A percentile compares a stretch with the other conserved stretches of the same genome.
These are phyloP conservation scores for Rauvolfia tetraphylla DNA, from an alignment of 257 asterid species.

Conservation along the genomic window DNA sequence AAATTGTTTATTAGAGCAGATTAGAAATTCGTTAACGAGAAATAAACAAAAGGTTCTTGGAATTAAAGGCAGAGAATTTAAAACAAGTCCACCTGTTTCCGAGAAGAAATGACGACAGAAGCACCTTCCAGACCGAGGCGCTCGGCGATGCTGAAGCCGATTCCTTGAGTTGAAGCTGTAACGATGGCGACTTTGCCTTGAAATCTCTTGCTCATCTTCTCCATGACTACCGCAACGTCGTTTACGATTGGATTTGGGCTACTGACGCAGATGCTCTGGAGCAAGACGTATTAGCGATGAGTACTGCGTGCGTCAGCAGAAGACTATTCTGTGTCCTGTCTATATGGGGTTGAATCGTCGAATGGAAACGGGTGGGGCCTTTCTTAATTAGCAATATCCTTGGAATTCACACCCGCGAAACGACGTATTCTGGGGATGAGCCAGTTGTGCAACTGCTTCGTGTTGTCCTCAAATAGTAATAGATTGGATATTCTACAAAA, in stretches of 20 bases:
- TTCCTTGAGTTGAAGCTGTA: conserved; percentile 97
- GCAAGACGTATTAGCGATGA: background rate
- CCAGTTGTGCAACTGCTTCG: too few relatives aligned
- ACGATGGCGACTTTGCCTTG: conserved; percentile 75
- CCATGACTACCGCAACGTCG: background rate
- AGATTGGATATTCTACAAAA: too few relatives aligned
- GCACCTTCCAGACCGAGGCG: conserved; percentile 92
- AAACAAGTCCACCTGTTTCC: conserved; percentile 50
- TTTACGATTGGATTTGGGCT: background rate
- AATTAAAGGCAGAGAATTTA: background rate
- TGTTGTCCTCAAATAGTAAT: too few relatives aligned
- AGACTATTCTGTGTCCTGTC: background rate
- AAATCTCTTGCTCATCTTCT: conserved; percentile 55
- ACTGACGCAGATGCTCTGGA: background rate
- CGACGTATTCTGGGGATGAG: background rate
- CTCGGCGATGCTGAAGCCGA: conserved; percentile 82
- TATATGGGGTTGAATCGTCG: background rate
- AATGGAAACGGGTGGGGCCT: background rate
- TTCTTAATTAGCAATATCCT: background rate
- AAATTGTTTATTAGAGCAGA: background rate
- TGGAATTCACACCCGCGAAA: conserved; percentile 13
- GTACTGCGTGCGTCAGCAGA: background rate
- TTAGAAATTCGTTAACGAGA: background rate
- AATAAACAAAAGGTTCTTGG: background rate
- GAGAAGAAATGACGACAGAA: conserved; percentile 87